Evolutionary conservation across 352 stramenopile species (phyloP).

Genomic region (Pythium sukuiense): DNA sequence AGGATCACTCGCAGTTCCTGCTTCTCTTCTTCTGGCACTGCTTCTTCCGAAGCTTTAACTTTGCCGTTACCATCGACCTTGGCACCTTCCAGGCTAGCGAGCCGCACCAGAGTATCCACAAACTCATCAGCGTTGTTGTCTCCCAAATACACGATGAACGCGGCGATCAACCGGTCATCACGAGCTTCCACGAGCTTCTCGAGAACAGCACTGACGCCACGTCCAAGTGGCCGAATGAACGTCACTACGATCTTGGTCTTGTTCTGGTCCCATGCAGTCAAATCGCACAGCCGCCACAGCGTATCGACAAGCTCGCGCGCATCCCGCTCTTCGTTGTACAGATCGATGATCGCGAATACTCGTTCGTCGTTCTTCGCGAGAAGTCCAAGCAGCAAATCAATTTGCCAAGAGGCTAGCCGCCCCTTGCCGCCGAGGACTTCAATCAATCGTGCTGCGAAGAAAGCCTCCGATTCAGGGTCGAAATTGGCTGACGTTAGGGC

Average conservation of each 20-base stretch:
- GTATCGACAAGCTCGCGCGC: slow-evolving; percentile 52
- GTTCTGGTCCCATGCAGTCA: slow-evolving; percentile 65
- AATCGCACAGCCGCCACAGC: slow-evolving; percentile 56
- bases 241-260: slow-evolving; percentile 44
- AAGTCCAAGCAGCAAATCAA: slow-evolving; percentile 55
- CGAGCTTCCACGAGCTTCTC: slow-evolving; percentile 42
- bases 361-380: slow-evolving; percentile 44
- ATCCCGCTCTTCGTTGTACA: slow-evolving; percentile 54
- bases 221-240: slow-evolving; percentile 55
- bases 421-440: slow-evolving; percentile 37
- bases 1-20: slow-evolving; percentile 30
- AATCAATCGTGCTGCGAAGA: slow-evolving; percentile 33
- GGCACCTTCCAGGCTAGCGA: slow-evolving; percentile 38
- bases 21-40: slow-evolving; percentile 24
- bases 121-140: slow-evolving; percentile 70
- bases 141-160: slow-evolving; percentile 63
- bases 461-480: slow-evolving; percentile 27
- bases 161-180: slow-evolving; percentile 68
- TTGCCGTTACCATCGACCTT: not conserved
- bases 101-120: slow-evolving; percentile 51
- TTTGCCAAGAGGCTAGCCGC: slow-evolving; percentile 51
- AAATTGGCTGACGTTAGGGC: slow-evolving; percentile 11
- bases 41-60: slow-evolving; percentile 23
- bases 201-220: slow-evolving; percentile 37
- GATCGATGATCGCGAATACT: slow-evolving; percentile 52